phyloP scores from a whole-genome alignment of 2,329 filamentous ascomycete species.

The Sporothrix euskadiensis region DNA sequence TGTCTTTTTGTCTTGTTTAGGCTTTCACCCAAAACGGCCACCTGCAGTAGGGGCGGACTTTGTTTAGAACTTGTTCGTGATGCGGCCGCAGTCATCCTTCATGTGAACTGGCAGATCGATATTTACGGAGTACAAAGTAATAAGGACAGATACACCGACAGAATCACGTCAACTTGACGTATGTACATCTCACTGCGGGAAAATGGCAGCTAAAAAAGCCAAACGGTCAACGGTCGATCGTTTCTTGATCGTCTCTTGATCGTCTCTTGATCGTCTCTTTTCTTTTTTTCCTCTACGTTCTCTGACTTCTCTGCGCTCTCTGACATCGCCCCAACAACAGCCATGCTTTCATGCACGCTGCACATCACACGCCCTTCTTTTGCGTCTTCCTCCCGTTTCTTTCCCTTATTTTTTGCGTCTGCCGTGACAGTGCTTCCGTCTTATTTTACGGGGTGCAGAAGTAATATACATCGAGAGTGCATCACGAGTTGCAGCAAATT shows the following conservation, averaged over 20 bases:
- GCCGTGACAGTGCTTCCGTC: constrained; percentile 19
- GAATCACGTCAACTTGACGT: not conserved
- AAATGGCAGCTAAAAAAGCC: not conserved
- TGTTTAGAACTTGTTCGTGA: not conserved
- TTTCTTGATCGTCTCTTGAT: not conserved
- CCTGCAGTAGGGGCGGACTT: not conserved
- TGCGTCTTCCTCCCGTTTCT: not conserved
- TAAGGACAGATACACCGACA: not conserved
- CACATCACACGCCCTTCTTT: not conserved
- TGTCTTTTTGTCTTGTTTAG: not conserved
- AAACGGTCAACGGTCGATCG: not conserved
- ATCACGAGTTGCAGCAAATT: not conserved
- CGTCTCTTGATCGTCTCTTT: not conserved
- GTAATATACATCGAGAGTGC: not conserved
- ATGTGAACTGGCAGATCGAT: not conserved
- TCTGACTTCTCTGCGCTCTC: not conserved
- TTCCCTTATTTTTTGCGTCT: not conserved
- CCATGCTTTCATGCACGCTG: not conserved
- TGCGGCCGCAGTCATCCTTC: not conserved
- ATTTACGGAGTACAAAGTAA: not conserved
- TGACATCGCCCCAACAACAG: constrained; percentile 17
- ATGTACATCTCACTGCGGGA: not conserved
- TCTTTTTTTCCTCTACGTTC: not conserved
- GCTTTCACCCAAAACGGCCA: not conserved
- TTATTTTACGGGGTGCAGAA: not conserved